Base-by-base conservation (phyloP, 441 rosid genomes). In the Croton setiger region DNA sequence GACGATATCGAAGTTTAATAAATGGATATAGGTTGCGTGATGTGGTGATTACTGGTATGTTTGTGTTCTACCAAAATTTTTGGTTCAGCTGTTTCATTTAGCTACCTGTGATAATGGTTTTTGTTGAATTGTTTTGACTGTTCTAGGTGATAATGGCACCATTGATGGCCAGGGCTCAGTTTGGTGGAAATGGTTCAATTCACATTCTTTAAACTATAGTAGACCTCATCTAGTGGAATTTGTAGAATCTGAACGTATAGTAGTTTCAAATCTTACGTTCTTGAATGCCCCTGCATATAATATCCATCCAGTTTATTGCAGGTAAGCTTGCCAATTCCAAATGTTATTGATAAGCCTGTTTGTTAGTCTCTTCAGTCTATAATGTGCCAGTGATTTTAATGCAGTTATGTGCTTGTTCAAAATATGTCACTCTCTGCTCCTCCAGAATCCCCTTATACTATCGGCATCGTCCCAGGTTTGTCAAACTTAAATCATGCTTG, bases 231-330 rank as follows among this genome's bases (percentile, higher is more conserved):
- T 94, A 0, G 87, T 94, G 14, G 97, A 94, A 74, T 84, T 94
- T 43, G 72, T 81, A 58, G 80, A 80, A 3, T 90, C 96, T 1
- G 87, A 86, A 15, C 0, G 74, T 51, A 67, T 94, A 20, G 78
- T 88, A 10, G 83, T 94, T 44, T 88, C 97, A 17, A 94, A 94
- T 71, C 78, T 94, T 61, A 90, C 91, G 13, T 84, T 94, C 79
- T 45, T 85, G 66, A 88, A 91, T 75, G 91, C 97, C 48, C 99
- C 99, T 58, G 87, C 96, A 8, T 81, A 84, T 76, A 85, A 81
- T 76, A 87, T 94, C 53, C 99, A 91, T 76, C 96, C 97, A 18
- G 97, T 91, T 31, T 93, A 91, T 72, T 91, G 98, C 79, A 89
- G 95, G 95, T 85, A 70, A 64, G 60, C 68, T 67, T 4, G 1